A percentile compares a stretch with the other conserved stretches of the same genome.
Evolutionary conservation across 2,329 filamentous ascomycete genomes (phyloP).

Genomic region (Ciborinia camelliae): DNA sequence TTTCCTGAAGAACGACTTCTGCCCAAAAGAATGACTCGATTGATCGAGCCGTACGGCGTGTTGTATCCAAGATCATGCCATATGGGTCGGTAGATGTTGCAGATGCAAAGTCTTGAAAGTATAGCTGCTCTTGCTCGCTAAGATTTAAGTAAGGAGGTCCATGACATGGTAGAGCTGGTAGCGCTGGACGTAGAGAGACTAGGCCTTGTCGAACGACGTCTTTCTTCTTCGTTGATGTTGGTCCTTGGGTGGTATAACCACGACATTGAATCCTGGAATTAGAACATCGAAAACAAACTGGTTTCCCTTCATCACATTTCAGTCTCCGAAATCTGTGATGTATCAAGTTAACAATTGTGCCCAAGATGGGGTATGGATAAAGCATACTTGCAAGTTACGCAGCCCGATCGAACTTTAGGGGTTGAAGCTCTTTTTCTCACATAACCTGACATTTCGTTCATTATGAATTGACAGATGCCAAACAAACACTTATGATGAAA

Average conservation of each 20-base stretch:
- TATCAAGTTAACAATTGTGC: not conserved
- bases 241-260: conserved; percentile 29
- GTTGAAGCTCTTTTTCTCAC: conserved; percentile 18
- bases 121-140: conserved; percentile 25
- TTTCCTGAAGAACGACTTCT: conserved; percentile 25
- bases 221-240: conserved; percentile 15
- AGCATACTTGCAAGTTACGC: conserved; percentile 32
- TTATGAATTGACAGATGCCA: not conserved
- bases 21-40: conserved; percentile 51
- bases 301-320: conserved; percentile 35
- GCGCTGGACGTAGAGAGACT: conserved; percentile 22
- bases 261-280: conserved; percentile 34
- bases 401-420: conserved; percentile 17
- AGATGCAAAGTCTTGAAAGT: conserved; percentile 31
- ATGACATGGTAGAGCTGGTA: conserved; percentile 20
- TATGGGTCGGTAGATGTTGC: conserved; percentile 23
- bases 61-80: conserved; percentile 6
- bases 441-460: conserved; percentile 14
- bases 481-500: not conserved
- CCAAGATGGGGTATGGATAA: not conserved
- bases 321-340: conserved; percentile 32
- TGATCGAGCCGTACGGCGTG: conserved; percentile 1
- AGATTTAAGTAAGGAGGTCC: conserved; percentile 20
- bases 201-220: conserved; percentile 11
- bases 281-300: conserved; percentile 30